A percentile compares a stretch with the other conserved stretches of the same genome.
Evolutionary conservation across 345 rosid species (phyloP).

Genomic region (Gynandropsis gynandra): DNA sequence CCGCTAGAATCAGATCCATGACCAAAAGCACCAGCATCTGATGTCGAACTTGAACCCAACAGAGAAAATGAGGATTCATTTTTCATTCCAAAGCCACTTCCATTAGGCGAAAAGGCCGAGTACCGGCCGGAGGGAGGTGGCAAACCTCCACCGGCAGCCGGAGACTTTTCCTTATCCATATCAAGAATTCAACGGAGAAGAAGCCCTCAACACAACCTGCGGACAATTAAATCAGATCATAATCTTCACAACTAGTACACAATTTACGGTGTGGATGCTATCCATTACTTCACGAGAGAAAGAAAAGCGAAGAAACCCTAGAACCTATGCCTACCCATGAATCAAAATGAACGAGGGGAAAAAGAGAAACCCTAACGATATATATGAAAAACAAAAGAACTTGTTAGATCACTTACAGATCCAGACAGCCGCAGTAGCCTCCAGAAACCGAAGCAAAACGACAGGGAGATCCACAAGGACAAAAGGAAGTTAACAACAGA

Average conservation of each 20-base stretch:
- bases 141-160: slow-evolving; percentile 40
- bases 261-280: neutral
- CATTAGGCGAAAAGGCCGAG: slow-evolving; percentile 39
- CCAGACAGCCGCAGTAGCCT: slow-evolving; percentile 2
- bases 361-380: neutral
- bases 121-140: slow-evolving; percentile 53
- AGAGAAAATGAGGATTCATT: slow-evolving; percentile 38
- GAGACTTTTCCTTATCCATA: slow-evolving; percentile 70
- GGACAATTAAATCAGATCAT: slow-evolving; percentile 1
- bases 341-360: slow-evolving; percentile 1
- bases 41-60: slow-evolving; percentile 29
- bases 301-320: slow-evolving; percentile 1
- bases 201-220: slow-evolving; percentile 6
- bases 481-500: too few relatives aligned
- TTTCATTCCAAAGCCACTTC: slow-evolving; percentile 32
- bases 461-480: neutral
- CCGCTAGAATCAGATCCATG: slow-evolving; percentile 45
- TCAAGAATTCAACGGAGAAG: neutral
- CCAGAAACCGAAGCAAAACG: slow-evolving; percentile 8
- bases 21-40: slow-evolving; percentile 35
- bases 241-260: neutral
- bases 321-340: slow-evolving; percentile 1
- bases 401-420: slow-evolving; percentile 24
- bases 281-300: neutral
- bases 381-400: slow-evolving; percentile 19